A percentile compares a stretch with the other conserved stretches of the same genome.
Evolutionary conservation across 2,329 filamentous ascomycete genomes (phyloP).

Genomic region (Botrytis tulipae): DNA sequence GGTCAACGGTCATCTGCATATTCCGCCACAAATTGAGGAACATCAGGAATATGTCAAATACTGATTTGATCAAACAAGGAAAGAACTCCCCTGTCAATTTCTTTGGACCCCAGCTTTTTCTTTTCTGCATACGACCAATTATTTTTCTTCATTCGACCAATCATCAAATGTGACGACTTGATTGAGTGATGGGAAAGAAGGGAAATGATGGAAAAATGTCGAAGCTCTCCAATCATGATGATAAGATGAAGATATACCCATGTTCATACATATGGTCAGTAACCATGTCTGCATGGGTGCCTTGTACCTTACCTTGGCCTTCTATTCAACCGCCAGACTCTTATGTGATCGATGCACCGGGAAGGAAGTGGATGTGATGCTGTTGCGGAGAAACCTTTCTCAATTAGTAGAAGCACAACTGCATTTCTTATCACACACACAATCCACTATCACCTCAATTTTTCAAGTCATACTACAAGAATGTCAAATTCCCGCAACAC

Average conservation of each 20-base stretch:
- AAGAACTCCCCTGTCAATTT: neutral
- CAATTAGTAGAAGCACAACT: constrained; percentile 3
- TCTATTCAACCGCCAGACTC: constrained; percentile 8
- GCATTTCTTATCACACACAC: constrained; percentile 14
- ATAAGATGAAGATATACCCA: neutral
- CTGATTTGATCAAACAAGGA: neutral
- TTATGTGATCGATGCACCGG: constrained; percentile 9
- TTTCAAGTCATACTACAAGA: constrained; percentile 13
- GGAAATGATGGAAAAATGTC: neutral
- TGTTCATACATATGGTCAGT: neutral
- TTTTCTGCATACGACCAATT: neutral
- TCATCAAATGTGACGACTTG: neutral
- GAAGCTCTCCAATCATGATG: constrained; percentile 8
- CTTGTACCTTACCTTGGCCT: constrained; percentile 1
- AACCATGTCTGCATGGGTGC: constrained; percentile 9
- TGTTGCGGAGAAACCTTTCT: constrained; percentile 17
- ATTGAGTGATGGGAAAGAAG: neutral
- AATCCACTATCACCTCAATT: neutral
- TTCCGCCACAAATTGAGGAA: constrained; percentile 1
- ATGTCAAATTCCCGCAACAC: constrained; percentile 9
- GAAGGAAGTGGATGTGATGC: constrained; percentile 2
- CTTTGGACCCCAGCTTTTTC: constrained; percentile 1
- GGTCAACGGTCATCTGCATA: neutral
- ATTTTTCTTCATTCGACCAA: neutral
- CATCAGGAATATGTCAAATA: neutral